Conservation (phyloP, 2,329 filamentous ascomycete species). For the Neofusicoccum kwambonambiense region DNA sequence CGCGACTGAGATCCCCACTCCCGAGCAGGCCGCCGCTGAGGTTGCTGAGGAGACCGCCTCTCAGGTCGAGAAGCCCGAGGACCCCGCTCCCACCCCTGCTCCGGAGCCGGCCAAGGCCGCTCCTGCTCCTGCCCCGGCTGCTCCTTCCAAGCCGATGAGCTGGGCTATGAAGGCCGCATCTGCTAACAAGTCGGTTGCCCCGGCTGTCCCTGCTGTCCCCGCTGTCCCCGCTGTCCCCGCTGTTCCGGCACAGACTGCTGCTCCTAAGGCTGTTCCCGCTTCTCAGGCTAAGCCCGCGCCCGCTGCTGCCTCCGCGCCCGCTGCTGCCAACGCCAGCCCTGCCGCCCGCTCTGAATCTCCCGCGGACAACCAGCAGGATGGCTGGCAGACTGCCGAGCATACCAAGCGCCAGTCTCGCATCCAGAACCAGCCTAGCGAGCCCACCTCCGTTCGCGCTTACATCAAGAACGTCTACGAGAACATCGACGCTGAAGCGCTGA, state of each 20-base stretch:
- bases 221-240: conserved; percentile 34
- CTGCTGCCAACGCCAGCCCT: conserved; percentile 29
- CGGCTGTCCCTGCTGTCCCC: conserved; percentile 37
- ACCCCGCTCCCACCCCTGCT: conserved; percentile 58
- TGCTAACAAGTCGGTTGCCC: conserved; percentile 45
- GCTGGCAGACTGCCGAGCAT: conserved; percentile 89
- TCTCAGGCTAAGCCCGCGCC: conserved; percentile 20
- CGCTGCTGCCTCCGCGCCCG: conserved; percentile 27
- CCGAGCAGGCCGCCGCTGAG: conserved; percentile 35
- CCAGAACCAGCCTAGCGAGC: conserved; percentile 66
- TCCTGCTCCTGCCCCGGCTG: conserved; percentile 58
- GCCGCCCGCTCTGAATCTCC: conserved; percentile 28
- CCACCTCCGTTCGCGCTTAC: conserved; percentile 79
- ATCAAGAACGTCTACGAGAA: conserved; percentile 95
- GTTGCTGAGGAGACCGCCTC: conserved; percentile 32
- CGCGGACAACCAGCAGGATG: conserved; percentile 46
- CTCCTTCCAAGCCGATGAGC: conserved; percentile 58
- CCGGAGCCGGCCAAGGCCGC: conserved; percentile 56
- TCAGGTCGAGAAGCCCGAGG: conserved; percentile 62
- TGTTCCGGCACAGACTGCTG: conserved; percentile 33
- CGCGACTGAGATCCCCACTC: conserved; percentile 23
- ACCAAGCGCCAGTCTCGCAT: conserved; percentile 79
- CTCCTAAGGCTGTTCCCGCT: conserved; percentile 31
- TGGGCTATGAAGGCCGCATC: conserved; percentile 67
- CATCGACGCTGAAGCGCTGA: conserved; percentile 73